Base-by-base conservation (phyloP, 495 filamentous ascomycete genomes). In the Haplographium delicatum region DNA sequence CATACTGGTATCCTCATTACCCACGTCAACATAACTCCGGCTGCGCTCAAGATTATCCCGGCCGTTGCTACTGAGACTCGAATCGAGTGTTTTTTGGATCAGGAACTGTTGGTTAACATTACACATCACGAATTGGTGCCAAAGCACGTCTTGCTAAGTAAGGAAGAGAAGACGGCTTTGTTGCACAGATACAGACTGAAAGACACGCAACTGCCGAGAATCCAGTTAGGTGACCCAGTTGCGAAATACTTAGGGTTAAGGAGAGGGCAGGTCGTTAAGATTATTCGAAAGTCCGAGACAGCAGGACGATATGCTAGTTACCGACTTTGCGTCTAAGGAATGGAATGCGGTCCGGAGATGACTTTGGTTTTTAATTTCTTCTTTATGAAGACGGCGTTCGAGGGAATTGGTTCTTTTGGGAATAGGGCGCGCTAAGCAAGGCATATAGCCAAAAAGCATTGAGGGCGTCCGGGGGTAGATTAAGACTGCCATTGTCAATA, bases 81-180 rank as follows among this genome's bases (percentile, higher is more conserved):
- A 59, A 86, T 96, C 61, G 93, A 98, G 74, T 85, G 86, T 59
- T 98, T 97, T 76, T 75, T 90, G 51, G 94, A 98, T 71, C 83
- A 89, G 69, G 91, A 98, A 69, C 69, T 98, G 61, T 76, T 98
- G 38, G 90, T 97, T 63, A 98, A 98, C 69, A 98, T 98, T 67
- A 97, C 91, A 20, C 89, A 89, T 62, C 93, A 98, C 71, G 90
- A 97, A 69, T 80, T 98, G 13, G 93, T 98, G 15, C 93, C 93
- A 24, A 91, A 87, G 63, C 93, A 98, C 64, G 81, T 96, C 16
- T 72, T 97, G 42, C 78, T 98, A 34, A 91, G 86, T 62, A 78
- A 81, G 34, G 89, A 93, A 61, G 94, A 98, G 76, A 96, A 95
- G 77, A 73, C 66, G 47, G 77, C 79, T 30, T 69, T 98, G 58